Percentiles rank a stretch among this genome's conserved stretches.
Evolutionary conservation across 2,329 filamentous ascomycete genomes (phyloP).

Genomic region (Periconia digitata): DNA sequence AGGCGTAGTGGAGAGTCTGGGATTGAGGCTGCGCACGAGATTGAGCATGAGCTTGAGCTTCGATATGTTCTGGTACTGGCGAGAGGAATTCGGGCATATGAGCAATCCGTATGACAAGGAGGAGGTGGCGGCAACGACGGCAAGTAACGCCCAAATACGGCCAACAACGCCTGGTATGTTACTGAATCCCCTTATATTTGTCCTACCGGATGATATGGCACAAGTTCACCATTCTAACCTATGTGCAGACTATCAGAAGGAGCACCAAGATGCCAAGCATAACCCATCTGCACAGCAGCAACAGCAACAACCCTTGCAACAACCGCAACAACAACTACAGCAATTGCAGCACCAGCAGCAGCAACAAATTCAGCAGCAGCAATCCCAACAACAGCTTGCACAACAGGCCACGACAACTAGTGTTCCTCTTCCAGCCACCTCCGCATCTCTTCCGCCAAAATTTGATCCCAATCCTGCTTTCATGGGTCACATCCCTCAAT

Average conservation of each 20-base stretch:
- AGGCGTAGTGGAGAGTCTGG: constrained; percentile 34
- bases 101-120: constrained; percentile 40
- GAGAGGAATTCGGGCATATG: constrained; percentile 42
- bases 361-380: constrained; percentile 25
- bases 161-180: constrained; percentile 34
- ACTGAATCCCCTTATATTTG: background rate
- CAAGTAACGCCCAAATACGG: constrained; percentile 20
- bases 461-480: constrained; percentile 24
- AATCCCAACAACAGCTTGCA: constrained; percentile 23
- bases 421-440: constrained; percentile 1
- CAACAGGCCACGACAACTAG: background rate
- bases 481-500: constrained; percentile 21
- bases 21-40: constrained; percentile 33
- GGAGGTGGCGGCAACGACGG: constrained; percentile 17
- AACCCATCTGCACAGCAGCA: background rate
- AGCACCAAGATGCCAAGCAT: constrained; percentile 1
- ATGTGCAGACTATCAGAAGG: constrained; percentile 13
- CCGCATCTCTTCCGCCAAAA: constrained; percentile 19
- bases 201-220: background rate
- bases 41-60: constrained; percentile 43
- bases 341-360: constrained; percentile 16
- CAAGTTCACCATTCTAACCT: constrained; percentile 7
- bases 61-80: constrained; percentile 45
- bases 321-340: constrained; percentile 1
- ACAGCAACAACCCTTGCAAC: background rate